Evolutionary conservation across 305 asterid species (phyloP).

Genomic region (Rubia balearica): DNA sequence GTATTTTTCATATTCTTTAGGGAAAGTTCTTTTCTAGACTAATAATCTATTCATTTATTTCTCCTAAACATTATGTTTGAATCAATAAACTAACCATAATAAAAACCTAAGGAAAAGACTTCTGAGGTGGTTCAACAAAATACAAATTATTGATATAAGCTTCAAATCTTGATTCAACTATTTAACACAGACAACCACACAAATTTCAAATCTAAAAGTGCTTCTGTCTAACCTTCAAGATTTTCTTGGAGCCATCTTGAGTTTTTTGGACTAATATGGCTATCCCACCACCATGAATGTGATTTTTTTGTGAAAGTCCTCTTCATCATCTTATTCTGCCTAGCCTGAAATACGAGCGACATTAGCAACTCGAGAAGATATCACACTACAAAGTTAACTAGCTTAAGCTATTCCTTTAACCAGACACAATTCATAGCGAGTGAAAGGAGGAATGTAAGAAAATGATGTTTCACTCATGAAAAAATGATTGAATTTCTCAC

Average conservation of each 20-base stretch:
- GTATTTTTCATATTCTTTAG: background rate
- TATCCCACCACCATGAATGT: constrained; percentile 97
- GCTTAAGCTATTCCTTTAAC: background rate
- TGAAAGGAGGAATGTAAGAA: background rate
- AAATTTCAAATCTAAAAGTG: background rate
- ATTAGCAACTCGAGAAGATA: background rate
- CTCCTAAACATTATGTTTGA: background rate
- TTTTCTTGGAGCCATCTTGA: constrained; percentile 89
- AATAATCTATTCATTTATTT: background rate
- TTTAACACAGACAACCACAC: background rate
- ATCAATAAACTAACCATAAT: background rate
- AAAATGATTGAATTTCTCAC: constrained; percentile 29
- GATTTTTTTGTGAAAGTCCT: constrained; percentile 63
- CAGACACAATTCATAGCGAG: background rate
- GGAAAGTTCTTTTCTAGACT: background rate
- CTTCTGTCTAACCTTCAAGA: constrained; percentile 55
- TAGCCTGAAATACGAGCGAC: constrained; percentile 32
- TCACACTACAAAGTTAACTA: background rate
- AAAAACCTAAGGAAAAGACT: background rate
- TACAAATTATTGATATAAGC: background rate
- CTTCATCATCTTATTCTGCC: constrained; percentile 55
- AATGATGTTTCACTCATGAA: background rate
- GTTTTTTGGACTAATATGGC: constrained; percentile 87
- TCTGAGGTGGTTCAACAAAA: background rate
- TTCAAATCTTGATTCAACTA: background rate